Conservation (phyloP, 305 asterid species). For the Fraxinus platypoda region DNA sequence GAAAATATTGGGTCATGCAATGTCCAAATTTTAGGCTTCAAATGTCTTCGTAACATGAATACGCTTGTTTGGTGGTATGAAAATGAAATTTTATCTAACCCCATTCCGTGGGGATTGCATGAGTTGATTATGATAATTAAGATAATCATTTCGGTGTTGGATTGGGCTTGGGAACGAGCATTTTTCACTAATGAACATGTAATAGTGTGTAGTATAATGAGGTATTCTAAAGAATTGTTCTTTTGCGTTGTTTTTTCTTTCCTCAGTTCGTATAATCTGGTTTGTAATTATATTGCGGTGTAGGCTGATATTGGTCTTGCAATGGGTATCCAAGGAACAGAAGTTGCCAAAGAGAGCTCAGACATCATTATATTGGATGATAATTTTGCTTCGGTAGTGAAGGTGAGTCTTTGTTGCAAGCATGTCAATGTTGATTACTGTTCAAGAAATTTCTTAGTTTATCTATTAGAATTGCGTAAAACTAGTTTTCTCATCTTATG, state of each 20-base stretch:
- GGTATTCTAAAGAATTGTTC: background rate
- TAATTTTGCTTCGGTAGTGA: background rate
- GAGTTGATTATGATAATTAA: background rate
- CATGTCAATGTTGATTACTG: background rate
- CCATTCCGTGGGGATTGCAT: background rate
- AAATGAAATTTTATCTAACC: background rate
- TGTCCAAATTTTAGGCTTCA: background rate
- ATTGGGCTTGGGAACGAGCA: background rate
- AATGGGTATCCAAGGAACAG: slow-evolving; percentile 21
- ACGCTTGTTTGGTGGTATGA: background rate
- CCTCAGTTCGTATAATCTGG: slow-evolving; percentile 13
- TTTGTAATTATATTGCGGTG: slow-evolving; percentile 22
- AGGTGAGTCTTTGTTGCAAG: background rate
- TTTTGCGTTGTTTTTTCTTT: slow-evolving; percentile 7
- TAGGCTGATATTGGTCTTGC: slow-evolving; percentile 39
- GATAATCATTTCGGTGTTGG: background rate
- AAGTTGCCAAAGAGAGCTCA: slow-evolving; percentile 20
- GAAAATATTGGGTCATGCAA: background rate
- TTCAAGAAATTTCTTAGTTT: background rate
- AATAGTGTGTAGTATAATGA: background rate
- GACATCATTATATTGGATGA: slow-evolving; percentile 13
- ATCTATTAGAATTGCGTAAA: background rate
- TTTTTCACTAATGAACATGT: slow-evolving; percentile 6
- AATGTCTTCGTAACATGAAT: background rate
- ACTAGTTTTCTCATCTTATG: background rate